Base-by-base conservation (phyloP, 495 filamentous ascomycete species). In the Aspergillus cavernicola region DNA sequence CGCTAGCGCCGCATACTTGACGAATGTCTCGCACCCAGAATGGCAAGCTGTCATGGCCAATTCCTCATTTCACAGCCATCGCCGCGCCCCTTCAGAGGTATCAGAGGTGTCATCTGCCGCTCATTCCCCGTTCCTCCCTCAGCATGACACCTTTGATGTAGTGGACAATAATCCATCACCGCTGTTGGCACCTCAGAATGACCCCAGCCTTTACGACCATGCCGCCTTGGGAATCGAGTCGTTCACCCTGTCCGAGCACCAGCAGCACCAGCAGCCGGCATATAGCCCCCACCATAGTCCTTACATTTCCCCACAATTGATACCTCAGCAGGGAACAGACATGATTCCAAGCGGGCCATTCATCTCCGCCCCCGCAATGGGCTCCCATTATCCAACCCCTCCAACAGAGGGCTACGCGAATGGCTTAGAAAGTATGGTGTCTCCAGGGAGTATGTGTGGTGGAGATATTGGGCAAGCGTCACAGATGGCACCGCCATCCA, bases 61-160 rank as follows among this genome's bases (percentile, higher is more conserved):
- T 59, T 60, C 70, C 12, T 68, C 79, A 16, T 97, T 95, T 60
- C 82, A 86, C 50, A 72, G 74, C 6, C 91, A 97, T 66, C 82
- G 91, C 49, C 80, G 90, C 63, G 82, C 86, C 31, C 88, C 92
- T 1, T 97, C 92, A 6, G 93, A 97, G 64, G 88, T 87, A 59
- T 97, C 92, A 5, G 93, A 97, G 59, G 79, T 88, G 6, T 88
- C 85, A 4, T 92, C 88, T 13, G 95, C 90, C 16, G 86, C 82
- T 1, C 83, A 84, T 26, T 97, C 92, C 16, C 93, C 93, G 39
- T 89, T 83, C 61, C 64, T 96, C 42, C 79, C 79, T 22, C 89
- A 88, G 63, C 78, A 85, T 46, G 93, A 97, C 47, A 83, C 74
- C 55, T 90, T 92, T 63, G 92, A 97, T 12, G 71, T 74, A 8